Base-by-base conservation (phyloP, 345 rosid genomes). In the Turritis glabra region DNA sequence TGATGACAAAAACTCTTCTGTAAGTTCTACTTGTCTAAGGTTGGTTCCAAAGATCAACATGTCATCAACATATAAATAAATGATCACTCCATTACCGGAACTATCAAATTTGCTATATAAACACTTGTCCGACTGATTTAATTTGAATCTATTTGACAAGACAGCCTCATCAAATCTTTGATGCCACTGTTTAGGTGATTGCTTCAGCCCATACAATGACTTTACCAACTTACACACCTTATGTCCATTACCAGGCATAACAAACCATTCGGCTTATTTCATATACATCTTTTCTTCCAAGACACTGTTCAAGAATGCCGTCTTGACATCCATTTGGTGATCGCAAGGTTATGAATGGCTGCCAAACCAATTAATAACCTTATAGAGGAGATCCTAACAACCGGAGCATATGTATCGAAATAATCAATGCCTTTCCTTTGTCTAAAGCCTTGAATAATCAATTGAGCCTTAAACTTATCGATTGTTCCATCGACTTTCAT, bases 261-360 rank as follows among this genome's bases (percentile, higher is more conserved):
- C 11, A 47, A 65, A 65, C 0, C 47, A 1, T 59, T 32, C 65
- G 9, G 47, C 15, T 60, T 60, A 18, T 17, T 61, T 61, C 48
- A 38, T 61, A 61, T 61, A 61, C 0, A 60, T 19, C 5, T 64
- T 38, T 26, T 64, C 69, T 23, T 64, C 69, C 9, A 25, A 40
- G 2, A 37, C 54, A 44, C 22, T 25, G 2, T 64, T 26, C 0
- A 27, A 64, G 8, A 64, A 64, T 1, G 23, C 15, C 2, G 40
- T 12, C 10, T 64, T 64, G 15, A 64, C 69, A 43, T 43, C 50
- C 72, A 67, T 67, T 67, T 67, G 33, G 1, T 67, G 50, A 67
- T 53, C 26, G 17, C 22, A 51, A 67, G 46, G 8, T 67, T 1
- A n/a, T 53, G 1, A 8, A 53, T 44, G 1, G 66, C 15, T 1